Evolutionary conservation across 2,329 filamentous ascomycete species (phyloP).

Genomic region (Aspergillus fijiensis): DNA sequence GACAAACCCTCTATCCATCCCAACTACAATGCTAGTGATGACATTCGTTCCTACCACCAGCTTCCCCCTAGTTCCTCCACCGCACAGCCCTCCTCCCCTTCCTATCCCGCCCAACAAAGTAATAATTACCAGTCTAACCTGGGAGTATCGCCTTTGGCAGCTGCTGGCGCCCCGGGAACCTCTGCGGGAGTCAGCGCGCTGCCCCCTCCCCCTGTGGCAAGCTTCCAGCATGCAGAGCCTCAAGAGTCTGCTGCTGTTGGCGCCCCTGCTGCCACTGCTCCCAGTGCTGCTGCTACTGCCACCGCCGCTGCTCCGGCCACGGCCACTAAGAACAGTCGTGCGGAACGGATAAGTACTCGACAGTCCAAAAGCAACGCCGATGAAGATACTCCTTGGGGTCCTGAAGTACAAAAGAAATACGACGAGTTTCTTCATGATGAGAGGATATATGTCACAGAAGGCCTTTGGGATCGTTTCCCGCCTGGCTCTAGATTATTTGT

Average conservation of each 20-base stretch:
- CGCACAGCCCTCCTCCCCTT: conserved; percentile 18
- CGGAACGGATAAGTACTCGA: conserved; percentile 27
- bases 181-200: conserved; percentile 35
- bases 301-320: conserved; percentile 15
- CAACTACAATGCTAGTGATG: conserved; percentile 39
- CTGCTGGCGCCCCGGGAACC: conserved; percentile 38
- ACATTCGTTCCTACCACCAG: conserved; percentile 43
- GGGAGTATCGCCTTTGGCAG: conserved; percentile 24
- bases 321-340: conserved; percentile 22
- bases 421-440: conserved; percentile 53
- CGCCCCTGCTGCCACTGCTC: not conserved
- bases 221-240: conserved; percentile 38
- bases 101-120: conserved; percentile 37
- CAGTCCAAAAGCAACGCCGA: conserved; percentile 27
- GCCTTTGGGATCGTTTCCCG: conserved; percentile 53
- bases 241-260: conserved; percentile 17
- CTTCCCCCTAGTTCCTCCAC: conserved; percentile 31
- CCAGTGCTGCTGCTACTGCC: not conserved
- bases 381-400: conserved; percentile 49
- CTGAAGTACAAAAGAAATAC: conserved; percentile 50
- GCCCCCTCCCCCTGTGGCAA: conserved; percentile 43
- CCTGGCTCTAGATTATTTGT: conserved; percentile 51
- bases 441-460: conserved; percentile 52
- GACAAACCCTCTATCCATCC: conserved; percentile 41
- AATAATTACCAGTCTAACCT: conserved; percentile 31